Percentiles rank a stretch among this genome's conserved stretches.
Evolutionary conservation across 495 filamentous ascomycete genomes (phyloP).

Genomic region (Penicillium subrubescens): DNA sequence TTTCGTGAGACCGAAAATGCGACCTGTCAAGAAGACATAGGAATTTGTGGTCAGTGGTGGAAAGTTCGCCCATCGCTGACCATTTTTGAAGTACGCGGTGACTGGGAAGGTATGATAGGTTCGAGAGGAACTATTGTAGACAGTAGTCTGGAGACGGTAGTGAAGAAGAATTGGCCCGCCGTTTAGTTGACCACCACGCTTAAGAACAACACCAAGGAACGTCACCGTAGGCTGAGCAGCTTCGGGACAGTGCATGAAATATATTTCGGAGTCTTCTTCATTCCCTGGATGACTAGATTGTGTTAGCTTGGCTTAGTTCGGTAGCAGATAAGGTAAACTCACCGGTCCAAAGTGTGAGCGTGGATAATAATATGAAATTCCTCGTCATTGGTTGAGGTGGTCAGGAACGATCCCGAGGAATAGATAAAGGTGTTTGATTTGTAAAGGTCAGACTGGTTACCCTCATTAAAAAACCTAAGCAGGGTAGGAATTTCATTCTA

Average conservation of each 20-base stretch:
- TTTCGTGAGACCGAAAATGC: slow-evolving; percentile 19
- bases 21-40: neutral
- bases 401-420: slow-evolving; percentile 10
- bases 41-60: neutral
- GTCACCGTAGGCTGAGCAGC: too few relatives aligned
- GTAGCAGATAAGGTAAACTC: too few relatives aligned
- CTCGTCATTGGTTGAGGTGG: slow-evolving; percentile 4
- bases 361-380: slow-evolving; percentile 17
- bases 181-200: too few relatives aligned
- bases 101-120: slow-evolving; percentile 17
- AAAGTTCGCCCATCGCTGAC: slow-evolving; percentile 15
- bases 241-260: too few relatives aligned
- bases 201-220: too few relatives aligned
- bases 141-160: too few relatives aligned
- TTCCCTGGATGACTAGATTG: slow-evolving; percentile 14
- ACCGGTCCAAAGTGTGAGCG: slow-evolving; percentile 13
- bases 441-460: neutral
- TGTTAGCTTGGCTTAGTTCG: neutral
- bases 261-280: slow-evolving; percentile 18
- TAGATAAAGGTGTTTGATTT: too few relatives aligned
- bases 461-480: neutral
- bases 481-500: neutral
- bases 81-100: too few relatives aligned
- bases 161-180: too few relatives aligned
- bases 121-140: slow-evolving; percentile 3